Evolutionary conservation across 208 protist genomes (phyloP).

Genomic region (Novymonas esmeraldas): DNA sequence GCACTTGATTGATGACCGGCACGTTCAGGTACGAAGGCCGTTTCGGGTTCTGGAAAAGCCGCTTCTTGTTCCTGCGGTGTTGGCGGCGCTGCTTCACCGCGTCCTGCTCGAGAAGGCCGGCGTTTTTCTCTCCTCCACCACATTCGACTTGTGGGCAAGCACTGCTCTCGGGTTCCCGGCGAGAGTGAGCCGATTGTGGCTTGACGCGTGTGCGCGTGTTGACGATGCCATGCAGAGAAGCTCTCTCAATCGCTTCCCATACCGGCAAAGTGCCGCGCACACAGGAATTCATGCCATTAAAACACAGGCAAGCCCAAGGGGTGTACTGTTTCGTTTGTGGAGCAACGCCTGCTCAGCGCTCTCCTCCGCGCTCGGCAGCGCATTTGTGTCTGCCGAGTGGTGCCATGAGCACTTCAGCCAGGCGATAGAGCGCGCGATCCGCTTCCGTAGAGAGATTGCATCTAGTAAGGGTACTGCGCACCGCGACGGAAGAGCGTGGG

Average conservation of each 20-base stretch:
- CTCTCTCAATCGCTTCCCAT: background rate
- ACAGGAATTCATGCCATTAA: conserved; percentile 22
- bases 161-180: conserved; percentile 7
- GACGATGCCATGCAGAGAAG: conserved; percentile 1
- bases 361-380: background rate
- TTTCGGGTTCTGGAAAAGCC: conserved; percentile 32
- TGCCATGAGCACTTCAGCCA: background rate
- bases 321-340: conserved; percentile 17
- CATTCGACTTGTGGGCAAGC: conserved; percentile 28
- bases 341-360: background rate
- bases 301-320: conserved; percentile 1
- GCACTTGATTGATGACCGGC: conserved; percentile 25
- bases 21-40: conserved; percentile 16
- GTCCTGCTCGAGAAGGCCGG: conserved; percentile 26
- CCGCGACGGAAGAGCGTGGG: background rate
- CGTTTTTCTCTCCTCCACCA: conserved; percentile 26
- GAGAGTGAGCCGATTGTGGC: conserved; percentile 14
- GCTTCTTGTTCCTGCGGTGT: conserved; percentile 27
- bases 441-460: background rate
- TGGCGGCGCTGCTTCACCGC: conserved; percentile 28
- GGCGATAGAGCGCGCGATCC: conserved; percentile 1
- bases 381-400: background rate
- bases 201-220: conserved; percentile 20
- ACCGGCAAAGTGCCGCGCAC: conserved; percentile 1
- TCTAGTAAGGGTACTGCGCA: background rate